Conservation (phyloP, 23 red algal species). For the Pyropia haitanensis region DNA sequence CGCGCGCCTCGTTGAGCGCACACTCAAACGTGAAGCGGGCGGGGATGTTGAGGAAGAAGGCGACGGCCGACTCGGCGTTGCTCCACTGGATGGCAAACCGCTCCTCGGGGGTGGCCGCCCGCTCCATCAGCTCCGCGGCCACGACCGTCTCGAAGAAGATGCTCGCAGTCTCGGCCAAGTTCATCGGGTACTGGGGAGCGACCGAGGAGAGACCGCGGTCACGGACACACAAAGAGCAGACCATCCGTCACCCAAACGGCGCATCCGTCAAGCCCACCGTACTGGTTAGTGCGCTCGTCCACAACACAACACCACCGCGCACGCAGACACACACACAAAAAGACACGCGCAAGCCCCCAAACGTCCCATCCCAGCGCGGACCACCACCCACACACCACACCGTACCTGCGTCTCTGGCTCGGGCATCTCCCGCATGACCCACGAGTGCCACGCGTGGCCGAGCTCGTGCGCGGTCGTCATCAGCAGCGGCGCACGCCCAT, state of each 20-base stretch:
- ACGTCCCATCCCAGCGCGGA: no score
- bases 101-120: slow-evolving; percentile 34
- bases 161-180: slow-evolving; percentile 64
- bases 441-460: slow-evolving; percentile 64
- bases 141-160: slow-evolving; percentile 85
- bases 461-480: slow-evolving; percentile 49
- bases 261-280: no score
- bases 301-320: no score
- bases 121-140: slow-evolving; percentile 36
- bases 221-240: no score
- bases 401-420: slow-evolving; percentile 5
- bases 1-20: slow-evolving; percentile 33
- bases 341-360: no score
- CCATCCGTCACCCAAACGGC: no score
- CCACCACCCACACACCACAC: no score
- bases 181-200: slow-evolving; percentile 42
- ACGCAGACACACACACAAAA: no score
- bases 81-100: slow-evolving; percentile 49
- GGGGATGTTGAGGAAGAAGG: slow-evolving; percentile 73
- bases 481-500: slow-evolving; percentile 42
- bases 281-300: no score
- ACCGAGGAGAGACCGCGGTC: no score
- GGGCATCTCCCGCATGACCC: slow-evolving; percentile 63
- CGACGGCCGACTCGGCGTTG: slow-evolving; percentile 41
- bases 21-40: slow-evolving; percentile 60